Conservation (phyloP, 768 basidiomycete species). For the Boletus reticuloceps region DNA sequence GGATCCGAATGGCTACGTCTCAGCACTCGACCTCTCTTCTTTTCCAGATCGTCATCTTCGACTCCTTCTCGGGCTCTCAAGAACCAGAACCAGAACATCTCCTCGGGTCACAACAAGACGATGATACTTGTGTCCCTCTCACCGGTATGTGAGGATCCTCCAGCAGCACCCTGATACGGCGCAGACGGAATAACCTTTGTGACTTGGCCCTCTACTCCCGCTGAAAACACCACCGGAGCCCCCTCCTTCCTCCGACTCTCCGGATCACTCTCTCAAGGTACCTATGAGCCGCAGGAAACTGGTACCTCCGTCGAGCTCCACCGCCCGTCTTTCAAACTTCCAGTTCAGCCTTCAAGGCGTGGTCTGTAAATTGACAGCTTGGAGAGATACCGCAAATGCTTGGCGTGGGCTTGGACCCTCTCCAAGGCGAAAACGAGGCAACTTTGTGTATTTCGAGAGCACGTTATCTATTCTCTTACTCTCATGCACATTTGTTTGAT, state of each 20-base stretch:
- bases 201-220: conserved; percentile 56
- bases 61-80: conserved; percentile 36
- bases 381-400: too few relatives aligned
- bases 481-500: too few relatives aligned
- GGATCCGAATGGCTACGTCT: conserved; percentile 35
- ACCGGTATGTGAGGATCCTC: too few relatives aligned
- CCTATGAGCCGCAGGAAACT: conserved; percentile 29
- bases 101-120: conserved; percentile 16
- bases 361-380: too few relatives aligned
- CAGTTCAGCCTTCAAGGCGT: too few relatives aligned
- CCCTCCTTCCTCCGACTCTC: conserved; percentile 29
- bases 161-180: too few relatives aligned
- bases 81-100: conserved; percentile 5
- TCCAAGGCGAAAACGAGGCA: too few relatives aligned
- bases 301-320: too few relatives aligned
- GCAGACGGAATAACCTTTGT: conserved; percentile 50
- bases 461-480: too few relatives aligned
- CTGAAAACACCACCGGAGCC: conserved; percentile 18
- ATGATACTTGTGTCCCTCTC: conserved; percentile 20
- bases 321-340: too few relatives aligned
- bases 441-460: too few relatives aligned
- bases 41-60: conserved; percentile 73
- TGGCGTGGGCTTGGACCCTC: too few relatives aligned
- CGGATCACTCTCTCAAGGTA: conserved; percentile 25
- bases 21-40: conserved; percentile 57